Evolutionary conservation across 306 rosid genomes (phyloP), one percentile per base, ranked within the genome.

Genomic region (Dalbergia oliveri): DNA sequence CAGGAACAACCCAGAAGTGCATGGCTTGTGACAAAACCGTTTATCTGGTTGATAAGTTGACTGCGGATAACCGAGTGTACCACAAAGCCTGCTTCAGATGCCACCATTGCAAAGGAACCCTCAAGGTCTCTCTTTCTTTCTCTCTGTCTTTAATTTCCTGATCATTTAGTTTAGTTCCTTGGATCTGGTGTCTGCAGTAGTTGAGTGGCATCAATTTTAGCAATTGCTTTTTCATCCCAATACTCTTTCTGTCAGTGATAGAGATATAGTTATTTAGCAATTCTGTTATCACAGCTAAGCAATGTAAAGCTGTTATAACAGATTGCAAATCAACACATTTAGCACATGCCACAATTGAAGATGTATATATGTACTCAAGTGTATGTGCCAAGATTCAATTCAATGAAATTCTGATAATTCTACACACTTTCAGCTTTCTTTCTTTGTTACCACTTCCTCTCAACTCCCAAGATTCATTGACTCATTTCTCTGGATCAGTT

Each of bases 1-100:
- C 98, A 83, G 99, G 99, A 82, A 95, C 99, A 83, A 95, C 97
- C 75, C 99, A 95, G 92, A 95, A 95, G 62, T 95, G 99, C 79
- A 95, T 95, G 99, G 99, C 99, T 37, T 95, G 99, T 83, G 97
- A 88, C 79, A 95, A 93, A 84, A 95, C 98, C 1, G 99, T 95
- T 13, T 95, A 95, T 84, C 94, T 95, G 23, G 99, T 95, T 56
- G 99, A 95, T 76, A 93, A 93, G 89, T 76, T 95, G 54, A 95
- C 99, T 41, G 98, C 99, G 0, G 99, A 95, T 77, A 95, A 93
- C 60, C 87, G 99, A 49, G 81, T 95, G 68, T 95, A 83, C 84
- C 99, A 95, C 93, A 95, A 93, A 63, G 96, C 99, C 85, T 95
- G 99, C 84, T 95, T 95, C 84, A 81, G 98, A 82, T 95, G 99